Evolutionary conservation across 495 filamentous ascomycete genomes (phyloP), one percentile per base, ranked within the genome.

Genomic region (Aspergillus biplanus): DNA sequence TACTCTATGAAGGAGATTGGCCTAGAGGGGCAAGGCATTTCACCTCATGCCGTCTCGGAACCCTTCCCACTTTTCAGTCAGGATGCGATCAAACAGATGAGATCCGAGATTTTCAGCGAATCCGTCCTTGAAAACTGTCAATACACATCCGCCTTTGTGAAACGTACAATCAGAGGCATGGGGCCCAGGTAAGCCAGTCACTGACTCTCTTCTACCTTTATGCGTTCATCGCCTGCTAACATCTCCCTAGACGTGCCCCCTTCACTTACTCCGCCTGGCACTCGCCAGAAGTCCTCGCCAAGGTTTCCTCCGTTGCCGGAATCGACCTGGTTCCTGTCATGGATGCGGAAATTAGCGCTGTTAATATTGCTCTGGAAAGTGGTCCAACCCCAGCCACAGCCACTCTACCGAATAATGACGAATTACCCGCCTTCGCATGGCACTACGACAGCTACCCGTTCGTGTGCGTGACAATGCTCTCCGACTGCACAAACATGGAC

Each of bases 381-480:
- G n/a, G n/a, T n/a, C n/a, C n/a, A n/a, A n/a, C n/a, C n/a, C n/a
- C n/a, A n/a, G n/a, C n/a, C n/a, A n/a, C n/a, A n/a, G n/a, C n/a
- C n/a, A n/a, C n/a, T n/a, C n/a, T n/a, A n/a, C n/a, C n/a, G n/a
- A 78, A 31, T 13, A 50, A 57, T n/a, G 66, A 65, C n/a, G 55
- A 59, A 1, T 79, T 82, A 68, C 80, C 83, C 12, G 83, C 88
- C 56, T 85, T 90, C 18, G 86, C 82, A 34, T 91, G 89, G 89
- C 89, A 92, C 72, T 83, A 74, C 44, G 89, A 92, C 65, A 87
- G 86, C 65, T 91, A 89, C 69, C 90, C 90, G 0, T 92, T 91
- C 61, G 90, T 92, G 12, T 92, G 90, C 65, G 89, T 92, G 31
- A 80, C 85, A 6, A 92, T 91, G 90, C 81, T 92, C 49, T 89